A percentile compares a stretch with the other conserved stretches of the same genome.
Conservation (phyloP, 2,329 filamentous ascomycete genomes). For the Venturia carpophila region DNA sequence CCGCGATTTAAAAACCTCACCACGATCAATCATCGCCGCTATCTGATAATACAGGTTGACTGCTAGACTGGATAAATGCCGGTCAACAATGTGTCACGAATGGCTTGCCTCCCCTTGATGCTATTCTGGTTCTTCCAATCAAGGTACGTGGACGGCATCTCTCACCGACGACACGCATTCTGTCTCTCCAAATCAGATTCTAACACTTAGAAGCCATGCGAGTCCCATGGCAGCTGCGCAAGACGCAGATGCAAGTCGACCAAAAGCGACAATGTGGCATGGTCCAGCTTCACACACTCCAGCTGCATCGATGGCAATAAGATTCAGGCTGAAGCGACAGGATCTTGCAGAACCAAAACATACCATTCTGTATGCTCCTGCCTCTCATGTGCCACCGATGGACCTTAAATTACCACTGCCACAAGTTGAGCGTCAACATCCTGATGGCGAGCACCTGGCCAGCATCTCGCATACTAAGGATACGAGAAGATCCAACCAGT, state of each 20-base stretch:
- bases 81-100: not conserved
- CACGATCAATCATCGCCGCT: not conserved
- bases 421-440: not conserved
- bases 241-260: not conserved
- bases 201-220: not conserved
- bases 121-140: conserved; percentile 1
- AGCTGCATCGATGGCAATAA: not conserved
- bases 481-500: not conserved
- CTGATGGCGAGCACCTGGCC: not conserved
- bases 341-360: not conserved
- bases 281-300: not conserved
- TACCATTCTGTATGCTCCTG: not conserved
- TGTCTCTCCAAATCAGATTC: not conserved
- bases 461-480: not conserved
- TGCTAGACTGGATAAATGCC: not conserved
- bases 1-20: not conserved
- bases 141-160: not conserved
- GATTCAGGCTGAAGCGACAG: not conserved
- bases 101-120: not conserved
- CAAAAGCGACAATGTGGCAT: conserved; percentile 6
- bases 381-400: not conserved
- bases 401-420: not conserved
- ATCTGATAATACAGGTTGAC: not conserved
- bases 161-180: not conserved
- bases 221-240: conserved; percentile 6